A percentile compares a stretch with the other conserved stretches of the same genome.
These are phyloP conservation scores for Aspergillus versicolor DNA, from an alignment of 2,329 filamentous ascomycete species.

Conservation along the genomic window DNA sequence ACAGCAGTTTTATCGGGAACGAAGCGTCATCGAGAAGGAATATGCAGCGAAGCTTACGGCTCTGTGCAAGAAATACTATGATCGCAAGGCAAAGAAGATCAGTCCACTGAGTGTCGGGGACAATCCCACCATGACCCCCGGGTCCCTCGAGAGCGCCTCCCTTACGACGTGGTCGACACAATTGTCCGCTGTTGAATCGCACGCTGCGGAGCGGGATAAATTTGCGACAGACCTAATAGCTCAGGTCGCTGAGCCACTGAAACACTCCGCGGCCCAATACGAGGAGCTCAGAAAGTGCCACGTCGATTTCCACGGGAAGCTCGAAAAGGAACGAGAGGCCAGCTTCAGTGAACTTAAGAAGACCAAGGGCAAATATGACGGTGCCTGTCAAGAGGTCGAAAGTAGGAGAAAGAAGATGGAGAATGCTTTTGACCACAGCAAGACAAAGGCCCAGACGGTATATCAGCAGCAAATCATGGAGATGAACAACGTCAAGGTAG, in stretches of 20 bases:
- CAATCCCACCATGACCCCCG: constrained; percentile 86
- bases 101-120: constrained; percentile 89
- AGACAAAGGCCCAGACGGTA: constrained; percentile 82
- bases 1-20: constrained; percentile 94
- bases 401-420: constrained; percentile 92
- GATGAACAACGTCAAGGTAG: constrained; percentile 87
- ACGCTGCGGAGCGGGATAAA: constrained; percentile 84
- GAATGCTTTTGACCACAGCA: constrained; percentile 80
- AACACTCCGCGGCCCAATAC: constrained; percentile 69
- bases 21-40: constrained; percentile 92
- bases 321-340: constrained; percentile 84
- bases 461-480: constrained; percentile 91
- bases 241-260: constrained; percentile 84
- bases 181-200: constrained; percentile 81
- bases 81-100: constrained; percentile 91
- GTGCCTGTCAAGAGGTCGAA: constrained; percentile 90
- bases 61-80: constrained; percentile 93
- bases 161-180: constrained; percentile 97
- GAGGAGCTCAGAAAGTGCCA: constrained; percentile 93
- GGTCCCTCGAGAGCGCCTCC: constrained; percentile 92
- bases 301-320: constrained; percentile 79
- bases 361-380: constrained; percentile 89
- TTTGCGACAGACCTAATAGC: constrained; percentile 75
- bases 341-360: constrained; percentile 86
- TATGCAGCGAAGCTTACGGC: constrained; percentile 85